Evolutionary conservation across 768 basidiomycete genomes (phyloP).

Genomic region (Panellus pusillus): DNA sequence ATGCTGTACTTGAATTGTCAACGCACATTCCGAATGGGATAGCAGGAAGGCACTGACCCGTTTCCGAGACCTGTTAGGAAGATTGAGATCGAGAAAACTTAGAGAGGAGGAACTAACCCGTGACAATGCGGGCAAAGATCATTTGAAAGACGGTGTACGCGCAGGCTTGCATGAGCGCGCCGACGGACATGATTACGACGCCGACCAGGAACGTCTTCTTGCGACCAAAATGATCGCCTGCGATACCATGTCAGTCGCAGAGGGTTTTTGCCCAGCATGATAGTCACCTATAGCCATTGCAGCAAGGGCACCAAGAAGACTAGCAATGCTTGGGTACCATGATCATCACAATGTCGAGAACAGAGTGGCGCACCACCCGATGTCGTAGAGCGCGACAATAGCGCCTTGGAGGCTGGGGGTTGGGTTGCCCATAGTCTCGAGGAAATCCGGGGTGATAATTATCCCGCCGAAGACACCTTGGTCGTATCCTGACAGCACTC

Average conservation of each 20-base stretch:
- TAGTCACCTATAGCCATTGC: conserved; percentile 39
- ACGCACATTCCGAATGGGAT: background rate
- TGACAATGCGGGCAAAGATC: conserved; percentile 49
- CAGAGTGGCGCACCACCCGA: conserved; percentile 39
- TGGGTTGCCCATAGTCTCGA: conserved; percentile 49
- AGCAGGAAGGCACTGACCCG: conserved; percentile 31
- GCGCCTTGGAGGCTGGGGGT: conserved; percentile 45
- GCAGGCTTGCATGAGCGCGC: conserved; percentile 50
- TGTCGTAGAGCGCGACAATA: conserved; percentile 52
- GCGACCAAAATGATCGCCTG: conserved; percentile 43
- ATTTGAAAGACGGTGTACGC: conserved; percentile 46
- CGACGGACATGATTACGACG: conserved; percentile 52
- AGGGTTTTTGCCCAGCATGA: background rate
- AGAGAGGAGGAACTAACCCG: conserved; percentile 31
- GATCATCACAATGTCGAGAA: background rate
- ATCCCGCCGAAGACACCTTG: conserved; percentile 56
- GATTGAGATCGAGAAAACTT: background rate
- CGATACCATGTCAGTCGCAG: background rate
- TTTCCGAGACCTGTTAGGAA: conserved; percentile 41
- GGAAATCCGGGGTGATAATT: conserved; percentile 47
- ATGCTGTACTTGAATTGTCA: conserved; percentile 26
- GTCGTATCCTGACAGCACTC: conserved; percentile 40
- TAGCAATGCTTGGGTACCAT: conserved; percentile 12
- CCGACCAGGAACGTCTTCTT: conserved; percentile 51
- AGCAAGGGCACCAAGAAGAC: conserved; percentile 47